Percentiles rank a stretch among this genome's conserved stretches.
Conservation (phyloP, 1,139 yeast genomes). For the Pichia sp. region DNA sequence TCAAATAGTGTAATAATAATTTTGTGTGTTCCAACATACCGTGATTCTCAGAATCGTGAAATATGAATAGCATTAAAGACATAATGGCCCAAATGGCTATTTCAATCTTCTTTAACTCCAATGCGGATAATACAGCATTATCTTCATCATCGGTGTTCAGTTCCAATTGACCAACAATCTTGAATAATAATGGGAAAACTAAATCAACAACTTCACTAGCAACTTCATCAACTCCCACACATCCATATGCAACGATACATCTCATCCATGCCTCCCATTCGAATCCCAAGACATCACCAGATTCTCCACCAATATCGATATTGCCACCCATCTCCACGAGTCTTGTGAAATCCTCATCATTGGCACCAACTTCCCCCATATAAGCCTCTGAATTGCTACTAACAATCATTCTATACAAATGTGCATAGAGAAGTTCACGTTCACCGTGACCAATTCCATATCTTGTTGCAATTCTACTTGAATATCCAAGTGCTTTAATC, state of each 20-base stretch:
- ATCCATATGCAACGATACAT: conserved; percentile 37
- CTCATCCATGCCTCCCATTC: conserved; percentile 34
- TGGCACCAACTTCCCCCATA: conserved; percentile 19
- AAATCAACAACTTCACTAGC: conserved; percentile 39
- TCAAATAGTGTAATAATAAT: conserved; percentile 26
- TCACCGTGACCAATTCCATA: conserved; percentile 41
- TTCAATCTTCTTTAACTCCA: conserved; percentile 1
- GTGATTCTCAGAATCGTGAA: conserved; percentile 43
- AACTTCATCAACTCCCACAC: conserved; percentile 46
- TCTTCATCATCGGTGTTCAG: conserved; percentile 5
- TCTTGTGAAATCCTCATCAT: conserved; percentile 26
- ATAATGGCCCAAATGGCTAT: conserved; percentile 35
- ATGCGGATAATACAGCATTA: conserved; percentile 25
- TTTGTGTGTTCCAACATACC: conserved; percentile 41
- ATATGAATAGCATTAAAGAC: conserved; percentile 37
- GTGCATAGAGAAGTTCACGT: conserved; percentile 46
- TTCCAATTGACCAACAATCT: conserved; percentile 13
- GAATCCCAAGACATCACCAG: conserved; percentile 25
- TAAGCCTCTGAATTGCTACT: conserved; percentile 27
- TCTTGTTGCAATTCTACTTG: conserved; percentile 24
- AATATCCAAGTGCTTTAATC: conserved; percentile 31
- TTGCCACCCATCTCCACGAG: conserved; percentile 8
- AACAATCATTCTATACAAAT: conserved; percentile 41
- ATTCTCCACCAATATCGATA: conserved; percentile 26
- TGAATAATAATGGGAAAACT: conserved; percentile 31